Evolutionary conservation across 2,329 filamentous ascomycete species (phyloP).

Genomic region (Hymenotorrendiella dingleyae): DNA sequence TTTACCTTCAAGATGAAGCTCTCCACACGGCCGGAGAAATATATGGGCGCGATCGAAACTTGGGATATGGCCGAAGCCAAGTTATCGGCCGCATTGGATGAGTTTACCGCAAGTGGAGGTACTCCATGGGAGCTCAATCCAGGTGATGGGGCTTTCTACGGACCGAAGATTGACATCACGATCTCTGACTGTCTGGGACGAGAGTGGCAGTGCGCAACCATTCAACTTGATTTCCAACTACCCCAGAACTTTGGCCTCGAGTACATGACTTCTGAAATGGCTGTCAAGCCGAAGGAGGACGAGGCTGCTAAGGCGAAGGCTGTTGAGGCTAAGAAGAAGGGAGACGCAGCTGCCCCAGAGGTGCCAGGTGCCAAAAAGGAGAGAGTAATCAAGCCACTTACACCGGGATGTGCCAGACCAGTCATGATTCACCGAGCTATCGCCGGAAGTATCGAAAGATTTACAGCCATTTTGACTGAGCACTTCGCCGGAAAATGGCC

Average conservation of each 20-base stretch:
- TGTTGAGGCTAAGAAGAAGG: conserved; percentile 37
- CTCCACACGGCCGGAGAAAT: conserved; percentile 85
- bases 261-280: conserved; percentile 69
- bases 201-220: conserved; percentile 86
- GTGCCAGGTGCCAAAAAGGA: conserved; percentile 38
- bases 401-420: conserved; percentile 67
- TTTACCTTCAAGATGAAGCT: conserved; percentile 93
- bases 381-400: conserved; percentile 43
- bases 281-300: conserved; percentile 36
- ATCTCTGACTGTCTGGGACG: conserved; percentile 82
- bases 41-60: conserved; percentile 75
- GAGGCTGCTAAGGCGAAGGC: conserved; percentile 35
- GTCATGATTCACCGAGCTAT: conserved; percentile 87
- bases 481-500: conserved; percentile 86
- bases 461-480: conserved; percentile 72
- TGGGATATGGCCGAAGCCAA: conserved; percentile 86
- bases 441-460: conserved; percentile 62
- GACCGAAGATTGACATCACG: conserved; percentile 96
- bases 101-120: conserved; percentile 59
- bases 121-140: conserved; percentile 84
- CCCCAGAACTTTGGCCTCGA: conserved; percentile 82
- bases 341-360: conserved; percentile 26
- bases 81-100: conserved; percentile 71
- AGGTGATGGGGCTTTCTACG: conserved; percentile 96
- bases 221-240: conserved; percentile 88